Evolutionary conservation across 768 basidiomycete genomes (phyloP), one percentile per base, ranked within the genome.

Genomic region (Termitomyces sp.): DNA sequence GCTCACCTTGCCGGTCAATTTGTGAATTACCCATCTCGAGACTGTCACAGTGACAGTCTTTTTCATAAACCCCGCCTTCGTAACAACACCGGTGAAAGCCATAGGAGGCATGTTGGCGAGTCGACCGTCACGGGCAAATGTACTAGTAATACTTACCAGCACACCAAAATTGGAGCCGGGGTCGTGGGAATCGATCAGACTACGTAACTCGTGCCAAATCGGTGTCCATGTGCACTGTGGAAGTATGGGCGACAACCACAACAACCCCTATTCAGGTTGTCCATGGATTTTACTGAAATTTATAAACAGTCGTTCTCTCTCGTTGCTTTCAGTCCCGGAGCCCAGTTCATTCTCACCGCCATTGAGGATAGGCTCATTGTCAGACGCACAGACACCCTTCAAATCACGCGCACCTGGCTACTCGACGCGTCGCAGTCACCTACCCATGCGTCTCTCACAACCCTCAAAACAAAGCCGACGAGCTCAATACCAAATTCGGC

Each of bases 21-120:
- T 81, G 66, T 93, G 90, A n/a, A 83, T 72, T 39, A 88, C 78
- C 76, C 79, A 84, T 56, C 91, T 82, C 24, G 87, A 85, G 8
- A 93, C 90, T 0, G 88, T 86, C 48, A 93, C 91, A 0, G 92
- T 93, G 14, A 82, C 91, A 0, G 91, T 93, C 69, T 92, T 93
- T 55, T 85, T 78, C 91, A 93, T 93, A 63, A 79, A 83, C 9
- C 92, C 91, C 22, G 82, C 87, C 71, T 90, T 93, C 33, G 89
- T 88, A 20, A 93, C 92, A 39, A 85, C 65, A 18, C 91, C 91
- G 24, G 79, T 79, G 62, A 93, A 82, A 16, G 85, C 73, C 84
- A 92, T 86, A 27, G 91, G 90, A 36, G 89, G 87, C 90, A 92
- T 92, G 59, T 59, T 44, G 62, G n/a, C 39, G 22, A 53, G 34